Percentiles rank a stretch among this genome's conserved stretches.
Evolutionary conservation across 345 rosid species (phyloP).

Genomic region (Salix brachista): DNA sequence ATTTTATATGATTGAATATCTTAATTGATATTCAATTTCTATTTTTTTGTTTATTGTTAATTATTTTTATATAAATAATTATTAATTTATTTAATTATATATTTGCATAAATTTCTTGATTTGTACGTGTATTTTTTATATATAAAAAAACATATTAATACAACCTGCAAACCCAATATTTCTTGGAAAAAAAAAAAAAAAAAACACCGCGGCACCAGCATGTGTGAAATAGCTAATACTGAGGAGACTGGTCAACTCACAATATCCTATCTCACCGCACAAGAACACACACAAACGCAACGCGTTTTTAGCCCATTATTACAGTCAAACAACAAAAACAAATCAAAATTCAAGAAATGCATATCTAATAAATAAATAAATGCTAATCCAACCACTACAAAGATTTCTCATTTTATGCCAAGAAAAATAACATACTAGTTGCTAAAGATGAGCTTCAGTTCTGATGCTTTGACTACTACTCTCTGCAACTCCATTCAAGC

Average conservation of each 20-base stretch:
- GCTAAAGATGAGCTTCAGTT: constrained; percentile 24
- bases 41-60: no score
- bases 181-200: no score
- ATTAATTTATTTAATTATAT: no score
- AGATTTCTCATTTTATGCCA: constrained; percentile 16
- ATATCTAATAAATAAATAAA: background rate
- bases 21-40: no score
- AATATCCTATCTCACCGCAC: constrained; percentile 19
- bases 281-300: constrained; percentile 12
- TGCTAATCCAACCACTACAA: background rate
- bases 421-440: constrained; percentile 9
- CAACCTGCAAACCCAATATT: no score
- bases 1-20: no score
- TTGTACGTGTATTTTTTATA: no score
- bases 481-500: constrained; percentile 85
- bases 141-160: no score
- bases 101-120: no score
- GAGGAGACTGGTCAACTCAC: constrained; percentile 51
- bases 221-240: no score
- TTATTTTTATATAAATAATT: no score
- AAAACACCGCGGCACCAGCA: no score
- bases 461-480: constrained; percentile 67
- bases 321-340: constrained; percentile 32
- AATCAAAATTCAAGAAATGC: background rate
- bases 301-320: constrained; percentile 44